phyloP scores from a whole-genome alignment of 2,329 filamentous ascomycete genomes.

The Fusarium mangiferae region DNA sequence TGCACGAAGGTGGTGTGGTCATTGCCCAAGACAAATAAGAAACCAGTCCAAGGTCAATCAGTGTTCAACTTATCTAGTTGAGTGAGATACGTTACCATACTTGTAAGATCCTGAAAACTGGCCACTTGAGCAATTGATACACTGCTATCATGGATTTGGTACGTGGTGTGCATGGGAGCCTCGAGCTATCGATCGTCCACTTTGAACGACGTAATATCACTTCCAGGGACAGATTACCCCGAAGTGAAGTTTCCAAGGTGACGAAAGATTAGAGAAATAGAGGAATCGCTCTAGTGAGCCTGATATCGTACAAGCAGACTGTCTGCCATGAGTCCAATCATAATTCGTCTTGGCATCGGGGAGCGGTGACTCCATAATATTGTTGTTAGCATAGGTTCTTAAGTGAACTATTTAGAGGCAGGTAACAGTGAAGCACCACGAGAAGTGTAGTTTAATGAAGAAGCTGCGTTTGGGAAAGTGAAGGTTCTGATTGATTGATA shows the following conservation, averaged over 20 bases:
- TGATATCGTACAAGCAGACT: neutral
- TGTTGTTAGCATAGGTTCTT: neutral
- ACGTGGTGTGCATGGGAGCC: neutral
- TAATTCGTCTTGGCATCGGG: neutral
- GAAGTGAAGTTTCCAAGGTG: neutral
- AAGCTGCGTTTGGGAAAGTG: neutral
- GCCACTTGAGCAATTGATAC: neutral
- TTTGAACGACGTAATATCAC: neutral
- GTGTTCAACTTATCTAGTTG: neutral
- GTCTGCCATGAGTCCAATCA: neutral
- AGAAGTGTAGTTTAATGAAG: neutral
- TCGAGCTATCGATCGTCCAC: neutral
- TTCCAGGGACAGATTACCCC: too few relatives aligned
- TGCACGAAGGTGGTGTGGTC: neutral
- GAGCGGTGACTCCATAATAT: neutral
- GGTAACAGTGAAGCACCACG: neutral
- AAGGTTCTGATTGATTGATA: too few relatives aligned
- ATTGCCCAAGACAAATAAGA: neutral
- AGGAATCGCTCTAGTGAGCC: neutral
- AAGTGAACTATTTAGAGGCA: neutral
- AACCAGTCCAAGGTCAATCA: neutral
- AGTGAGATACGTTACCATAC: neutral
- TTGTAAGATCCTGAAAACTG: neutral
- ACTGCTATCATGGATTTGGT: neutral
- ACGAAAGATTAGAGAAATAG: neutral